phyloP scores from a whole-genome alignment of 148 eudicot genomes.

The Cornus controversa region DNA sequence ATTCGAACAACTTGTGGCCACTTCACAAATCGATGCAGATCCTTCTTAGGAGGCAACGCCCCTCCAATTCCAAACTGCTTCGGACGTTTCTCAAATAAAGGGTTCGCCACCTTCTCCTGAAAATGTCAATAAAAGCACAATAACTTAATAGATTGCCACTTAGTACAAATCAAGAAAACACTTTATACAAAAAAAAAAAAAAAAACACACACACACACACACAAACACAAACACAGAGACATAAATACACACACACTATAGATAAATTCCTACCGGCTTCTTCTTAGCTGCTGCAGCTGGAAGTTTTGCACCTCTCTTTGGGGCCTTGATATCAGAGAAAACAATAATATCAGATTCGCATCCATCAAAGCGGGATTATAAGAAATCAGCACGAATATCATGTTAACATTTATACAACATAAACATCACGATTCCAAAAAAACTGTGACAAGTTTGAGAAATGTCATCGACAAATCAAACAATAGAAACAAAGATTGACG shows the following conservation, averaged over 20 bases:
- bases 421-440: too few species aligned
- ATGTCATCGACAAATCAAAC: neutral
- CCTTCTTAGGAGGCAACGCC: conserved; percentile 61
- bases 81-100: conserved; percentile 55
- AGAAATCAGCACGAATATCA: too few species aligned
- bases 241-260: too few species aligned
- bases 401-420: too few species aligned
- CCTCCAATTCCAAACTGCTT: conserved; percentile 69
- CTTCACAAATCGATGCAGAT: conserved; percentile 49
- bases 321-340: conserved; percentile 31
- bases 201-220: too few species aligned
- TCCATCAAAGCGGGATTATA: neutral
- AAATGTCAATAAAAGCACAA: neutral
- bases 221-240: too few species aligned
- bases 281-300: conserved; percentile 42
- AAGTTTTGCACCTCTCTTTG: conserved; percentile 43
- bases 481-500: neutral
- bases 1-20: conserved; percentile 62
- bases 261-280: conserved; percentile 27
- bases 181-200: neutral
- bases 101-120: conserved; percentile 50
- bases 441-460: neutral
- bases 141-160: neutral
- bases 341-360: neutral
- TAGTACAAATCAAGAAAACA: neutral